Evolutionary conservation across 2,329 filamentous ascomycete species (phyloP), one percentile per base, ranked within the genome.

Genomic region (Plenodomus lindquistii): DNA sequence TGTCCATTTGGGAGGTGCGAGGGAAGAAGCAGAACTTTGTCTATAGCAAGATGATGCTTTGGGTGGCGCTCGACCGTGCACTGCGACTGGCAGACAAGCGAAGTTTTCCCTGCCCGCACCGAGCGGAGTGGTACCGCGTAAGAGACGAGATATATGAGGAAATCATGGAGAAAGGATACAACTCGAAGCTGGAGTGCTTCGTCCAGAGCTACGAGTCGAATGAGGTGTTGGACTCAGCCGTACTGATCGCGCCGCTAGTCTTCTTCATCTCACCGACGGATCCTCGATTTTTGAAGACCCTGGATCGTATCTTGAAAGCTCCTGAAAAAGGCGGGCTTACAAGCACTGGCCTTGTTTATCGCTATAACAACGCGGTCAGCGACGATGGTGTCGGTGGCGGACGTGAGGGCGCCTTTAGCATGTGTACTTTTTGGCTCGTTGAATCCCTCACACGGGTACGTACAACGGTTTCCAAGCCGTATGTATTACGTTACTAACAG

Each of bases 381-480:
- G 82, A 89, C 45, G 88, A 91, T 62, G 86, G 87, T 22, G 86
- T 91, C 8, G 86, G 87, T 31, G 88, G 88, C 16, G 27, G 27
- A 15, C 79, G 81, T 42, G 88, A 91, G 71, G 88, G 88, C 18
- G 87, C 87, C 17, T 91, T 91, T 66, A 85, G 81, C 63, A 91
- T 91, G 87, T 90, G 87, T 65, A 91, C 87, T 0, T 91, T 91
- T 68, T 91, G 88, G 88, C 81, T 91, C 0, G 86, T 91, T 11
- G 88, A 91, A 71, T 87, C 88, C 19, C 80, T 91, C 73, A 89
- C 87, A 22, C 80, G 88, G 24, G 87, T 87, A 56, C 20, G 55
- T 75, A 81, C 57, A 31, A 7, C 27, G 15, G 11, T 11, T 74
- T 78, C 40, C 18, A 6, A 13, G 20, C 10, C 16, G 22, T 22